These are phyloP conservation scores for Podila epicladia DNA, from an alignment of 192 early-diverging fungal genomes.

Conservation along the genomic window DNA sequence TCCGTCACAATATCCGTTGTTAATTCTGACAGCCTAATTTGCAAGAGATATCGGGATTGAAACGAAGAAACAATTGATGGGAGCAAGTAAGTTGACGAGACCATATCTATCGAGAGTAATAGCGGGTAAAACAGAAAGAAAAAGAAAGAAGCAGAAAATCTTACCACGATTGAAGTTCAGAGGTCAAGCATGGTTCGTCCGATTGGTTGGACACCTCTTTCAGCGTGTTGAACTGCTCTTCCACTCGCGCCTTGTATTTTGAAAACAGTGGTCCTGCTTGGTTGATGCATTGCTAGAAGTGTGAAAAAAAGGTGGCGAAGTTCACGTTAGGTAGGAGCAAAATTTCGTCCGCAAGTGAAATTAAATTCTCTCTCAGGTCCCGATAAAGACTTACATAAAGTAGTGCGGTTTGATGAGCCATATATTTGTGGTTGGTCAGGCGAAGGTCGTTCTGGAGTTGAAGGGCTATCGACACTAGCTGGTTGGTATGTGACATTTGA, in stretches of 20 bases:
- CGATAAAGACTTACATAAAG: constrained; percentile 54
- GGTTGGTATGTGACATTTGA: constrained; percentile 56
- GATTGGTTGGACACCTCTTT: constrained; percentile 48
- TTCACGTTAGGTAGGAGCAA: too few relatives aligned
- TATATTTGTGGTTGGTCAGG: constrained; percentile 62
- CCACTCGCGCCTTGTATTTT: constrained; percentile 57
- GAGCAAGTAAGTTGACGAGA: too few relatives aligned
- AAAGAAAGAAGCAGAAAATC: neutral
- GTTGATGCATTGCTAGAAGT: constrained; percentile 54
- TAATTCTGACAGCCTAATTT: constrained; percentile 50
- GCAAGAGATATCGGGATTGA: neutral
- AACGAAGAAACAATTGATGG: neutral
- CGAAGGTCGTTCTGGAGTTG: constrained; percentile 60
- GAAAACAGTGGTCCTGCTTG: constrained; percentile 53
- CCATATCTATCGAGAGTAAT: neutral
- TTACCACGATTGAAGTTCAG: constrained; percentile 54
- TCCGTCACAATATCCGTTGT: constrained; percentile 58
- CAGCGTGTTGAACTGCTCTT: constrained; percentile 51
- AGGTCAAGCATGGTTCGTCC: constrained; percentile 42
- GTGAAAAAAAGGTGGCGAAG: too few relatives aligned
- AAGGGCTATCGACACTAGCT: constrained; percentile 58
- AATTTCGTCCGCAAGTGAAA: too few relatives aligned
- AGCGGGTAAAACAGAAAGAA: neutral
- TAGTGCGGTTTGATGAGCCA: constrained; percentile 64
- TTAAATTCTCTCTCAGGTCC: neutral